Evolutionary conservation across 2,329 filamentous ascomycete species (phyloP), one percentile per base, ranked within the genome.

Genomic region (Pseudogymnoascus sp.): DNA sequence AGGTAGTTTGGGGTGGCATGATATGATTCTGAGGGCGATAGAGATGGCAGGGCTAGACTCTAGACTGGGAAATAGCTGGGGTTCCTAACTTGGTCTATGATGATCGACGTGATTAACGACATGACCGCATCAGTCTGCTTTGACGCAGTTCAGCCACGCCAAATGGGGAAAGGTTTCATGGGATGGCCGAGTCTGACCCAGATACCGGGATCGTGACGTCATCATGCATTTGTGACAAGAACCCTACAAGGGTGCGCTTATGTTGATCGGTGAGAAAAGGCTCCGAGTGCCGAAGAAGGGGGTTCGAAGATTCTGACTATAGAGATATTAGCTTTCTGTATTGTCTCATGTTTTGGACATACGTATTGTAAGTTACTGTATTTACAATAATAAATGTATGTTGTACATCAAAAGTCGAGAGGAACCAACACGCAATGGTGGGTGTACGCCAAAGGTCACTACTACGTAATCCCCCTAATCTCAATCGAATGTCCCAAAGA

Each of bases 41-140:
- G 28, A 56, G 16, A 34, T 34, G 49, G 49, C 49, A 34, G 49
- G 25, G 49, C 49, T 56, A 34, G 49, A 34, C 49, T 56, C 49
- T 56, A 34, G 28, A 56, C 49, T 36, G 28, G 49, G 49, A 56
- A 56, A 36, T 56, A 56, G 49, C 49, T 56, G 49, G 49, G 49
- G 36, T 21, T 56, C 49, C 28, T 21, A 56, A 36, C 49, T 53
- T 56, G 49, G 49, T 36, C 49, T 21, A 56, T 56, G 49, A 56
- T 56, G 49, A 36, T 56, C 28, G 28, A 14, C 49, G 28, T 14
- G 49, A 56, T 56, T 56, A 21, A 56, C 28, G 25, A 34, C 49
- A 56, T 56, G 49, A 56, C 49, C 49, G 49, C 49, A 56, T 56
- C 49, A 56, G 28, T 34, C 25, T 34, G 46, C 11, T 31, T 53